Evolutionary conservation across 2,329 filamentous ascomycete species (phyloP).

Genomic region (Cadophora malorum): DNA sequence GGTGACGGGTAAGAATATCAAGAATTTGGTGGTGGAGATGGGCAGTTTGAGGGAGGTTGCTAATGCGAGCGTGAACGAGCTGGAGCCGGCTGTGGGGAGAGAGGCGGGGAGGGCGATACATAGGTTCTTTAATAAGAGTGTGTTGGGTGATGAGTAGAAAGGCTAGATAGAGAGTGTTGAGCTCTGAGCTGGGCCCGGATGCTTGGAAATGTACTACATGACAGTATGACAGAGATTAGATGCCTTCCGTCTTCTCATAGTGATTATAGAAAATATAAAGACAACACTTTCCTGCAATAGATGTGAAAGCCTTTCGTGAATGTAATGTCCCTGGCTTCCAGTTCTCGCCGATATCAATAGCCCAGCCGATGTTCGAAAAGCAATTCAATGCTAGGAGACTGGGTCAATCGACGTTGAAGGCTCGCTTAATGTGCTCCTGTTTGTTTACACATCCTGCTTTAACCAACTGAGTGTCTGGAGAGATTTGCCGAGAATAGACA

Average conservation of each 20-base stretch:
- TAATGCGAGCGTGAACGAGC: conserved; percentile 78
- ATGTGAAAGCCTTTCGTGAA: too few species aligned
- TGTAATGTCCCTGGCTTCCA: too few species aligned
- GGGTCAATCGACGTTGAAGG: background rate
- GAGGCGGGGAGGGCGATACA: conserved; percentile 79
- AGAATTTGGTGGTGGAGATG: conserved; percentile 72
- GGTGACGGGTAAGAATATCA: conserved; percentile 79
- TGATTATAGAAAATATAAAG: too few species aligned
- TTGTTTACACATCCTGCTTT: background rate
- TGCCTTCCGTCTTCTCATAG: too few species aligned
- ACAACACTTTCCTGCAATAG: too few species aligned
- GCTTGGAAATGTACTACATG: too few species aligned
- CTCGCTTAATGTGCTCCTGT: background rate
- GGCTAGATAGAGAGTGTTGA: too few species aligned
- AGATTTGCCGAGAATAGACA: background rate
- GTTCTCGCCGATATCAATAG: background rate
- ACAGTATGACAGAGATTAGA: too few species aligned
- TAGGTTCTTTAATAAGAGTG: conserved; percentile 73
- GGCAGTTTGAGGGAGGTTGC: conserved; percentile 83
- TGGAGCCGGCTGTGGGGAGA: conserved; percentile 77
- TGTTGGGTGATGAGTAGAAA: conserved; percentile 37
- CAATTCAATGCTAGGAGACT: background rate
- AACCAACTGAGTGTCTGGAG: background rate
- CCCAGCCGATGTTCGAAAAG: too few species aligned
- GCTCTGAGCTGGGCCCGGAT: background rate